Conservation (phyloP, 768 basidiomycete genomes). For the Hemileccinum impolitum region DNA sequence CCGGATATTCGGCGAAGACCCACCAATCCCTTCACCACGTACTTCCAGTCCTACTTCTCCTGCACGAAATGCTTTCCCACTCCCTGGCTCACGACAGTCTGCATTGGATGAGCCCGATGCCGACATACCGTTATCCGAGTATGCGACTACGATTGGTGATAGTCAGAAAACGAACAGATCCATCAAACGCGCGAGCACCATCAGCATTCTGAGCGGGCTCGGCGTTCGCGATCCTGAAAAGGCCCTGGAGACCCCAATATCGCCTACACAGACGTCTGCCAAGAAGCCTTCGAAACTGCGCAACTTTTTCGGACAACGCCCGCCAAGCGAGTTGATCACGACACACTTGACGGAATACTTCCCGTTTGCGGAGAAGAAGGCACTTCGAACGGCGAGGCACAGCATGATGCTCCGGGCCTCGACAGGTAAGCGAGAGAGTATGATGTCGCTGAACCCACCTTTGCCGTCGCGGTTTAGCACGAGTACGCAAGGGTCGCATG, state of each 20-base stretch:
- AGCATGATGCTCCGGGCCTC: constrained; percentile 71
- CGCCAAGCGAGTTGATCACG: constrained; percentile 95
- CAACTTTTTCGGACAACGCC: constrained; percentile 98
- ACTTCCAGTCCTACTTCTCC: constrained; percentile 37
- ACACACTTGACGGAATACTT: constrained; percentile 94
- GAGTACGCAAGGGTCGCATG: constrained; percentile 36
- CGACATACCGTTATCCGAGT: constrained; percentile 32
- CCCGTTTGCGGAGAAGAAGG: constrained; percentile 89
- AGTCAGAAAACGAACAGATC: constrained; percentile 23
- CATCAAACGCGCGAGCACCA: constrained; percentile 85
- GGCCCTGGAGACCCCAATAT: constrained; percentile 55
- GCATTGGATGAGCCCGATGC: constrained; percentile 34
- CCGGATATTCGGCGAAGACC: constrained; percentile 47
- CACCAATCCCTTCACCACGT: constrained; percentile 24
- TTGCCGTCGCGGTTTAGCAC: constrained; percentile 39
- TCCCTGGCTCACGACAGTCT: constrained; percentile 8
- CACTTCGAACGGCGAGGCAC: constrained; percentile 83
- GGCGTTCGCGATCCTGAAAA: constrained; percentile 81
- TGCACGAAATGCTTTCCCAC: constrained; percentile 14
- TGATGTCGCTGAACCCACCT: constrained; percentile 40
- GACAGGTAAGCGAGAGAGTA: constrained; percentile 47
- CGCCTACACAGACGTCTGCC: constrained; percentile 37
- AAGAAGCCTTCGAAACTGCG: constrained; percentile 69
- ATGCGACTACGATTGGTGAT: constrained; percentile 26
- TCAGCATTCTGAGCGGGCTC: constrained; percentile 91